Base-by-base conservation (phyloP, 2,329 filamentous ascomycete genomes). In the Apiospora pterosperma region DNA sequence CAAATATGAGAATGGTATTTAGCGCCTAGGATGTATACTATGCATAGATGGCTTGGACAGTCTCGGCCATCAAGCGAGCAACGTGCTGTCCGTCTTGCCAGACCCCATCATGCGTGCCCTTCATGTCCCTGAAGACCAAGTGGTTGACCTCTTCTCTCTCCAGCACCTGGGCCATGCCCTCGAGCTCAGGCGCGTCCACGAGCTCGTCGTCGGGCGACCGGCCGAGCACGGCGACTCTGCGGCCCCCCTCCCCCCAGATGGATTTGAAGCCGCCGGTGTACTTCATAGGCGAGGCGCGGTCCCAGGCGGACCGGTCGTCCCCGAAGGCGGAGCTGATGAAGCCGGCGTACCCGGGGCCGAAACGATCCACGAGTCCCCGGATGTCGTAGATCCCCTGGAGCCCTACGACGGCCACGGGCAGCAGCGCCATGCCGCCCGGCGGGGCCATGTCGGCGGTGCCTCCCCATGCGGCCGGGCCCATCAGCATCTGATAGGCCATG, bases 361-460 rank as follows among this genome's bases (percentile, higher is more conserved):
- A 79, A 8, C 82, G 79, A 59, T 79, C 75, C 31, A 82, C 77
- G 23, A 92, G 75, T 0, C 81, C 81, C 8, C 80, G 80, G 11
- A 93, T 75, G 71, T 90, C 85, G 75, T 92, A 92, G 25, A 93
- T 86, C 1, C 90, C 90, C 63, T 85, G 85, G 23, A 91, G 76
- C 38, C 88, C 84, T 5, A 91, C 73, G n/a, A 91, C 76, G 4
- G 82, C 85, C 3, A 77, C 71, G 0, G 87, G 87, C 21, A 80
- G 87, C 21, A 80, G 72, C 6, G 74, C 76, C 4, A 79, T 72
- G 10, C 68, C 72, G 10, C 68, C 69, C 4, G 48, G 60, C 8
- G 75, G 69, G 55, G 62, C 31, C 19, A 66, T 66, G 6, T 65
- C 42, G 19, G 65, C 31, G 19, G 65, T 28, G 52, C 69, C 60